A percentile compares a stretch with the other conserved stretches of the same genome.
phyloP scores from a whole-genome alignment of 371 early-diverging fungal species.

The Batrachochytrium dendrobatidis region DNA sequence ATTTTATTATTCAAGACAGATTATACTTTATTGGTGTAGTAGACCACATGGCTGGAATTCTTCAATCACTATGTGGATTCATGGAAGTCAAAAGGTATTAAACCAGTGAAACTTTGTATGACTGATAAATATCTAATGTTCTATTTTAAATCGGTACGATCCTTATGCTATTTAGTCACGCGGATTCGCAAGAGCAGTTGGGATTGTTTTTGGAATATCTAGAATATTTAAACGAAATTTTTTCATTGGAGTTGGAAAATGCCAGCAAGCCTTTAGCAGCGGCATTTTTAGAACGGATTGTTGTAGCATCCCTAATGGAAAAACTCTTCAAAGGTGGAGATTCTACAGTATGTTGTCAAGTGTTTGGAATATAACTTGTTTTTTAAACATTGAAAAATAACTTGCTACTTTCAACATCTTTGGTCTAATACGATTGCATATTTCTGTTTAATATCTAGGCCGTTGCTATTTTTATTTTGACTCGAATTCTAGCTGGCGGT shows the following conservation, averaged over 20 bases:
- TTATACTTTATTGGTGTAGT: background rate
- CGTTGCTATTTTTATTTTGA: background rate
- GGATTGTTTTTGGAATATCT: background rate
- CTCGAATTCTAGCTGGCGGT: background rate
- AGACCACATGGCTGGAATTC: background rate
- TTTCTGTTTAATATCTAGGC: too few relatives aligned
- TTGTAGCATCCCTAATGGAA: background rate
- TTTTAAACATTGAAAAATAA: too few relatives aligned
- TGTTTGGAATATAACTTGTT: too few relatives aligned
- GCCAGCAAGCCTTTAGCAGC: background rate
- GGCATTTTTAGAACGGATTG: background rate
- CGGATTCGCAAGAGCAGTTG: background rate
- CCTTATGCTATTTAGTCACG: too few relatives aligned
- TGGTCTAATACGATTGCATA: too few relatives aligned
- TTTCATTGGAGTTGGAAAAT: background rate
- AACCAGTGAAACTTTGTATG: too few relatives aligned
- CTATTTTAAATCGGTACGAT: too few relatives aligned
- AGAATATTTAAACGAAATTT: background rate
- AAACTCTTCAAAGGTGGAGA: background rate
- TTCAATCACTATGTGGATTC: background rate
- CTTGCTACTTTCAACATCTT: too few relatives aligned
- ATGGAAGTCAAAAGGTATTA: slow-evolving; percentile 2
- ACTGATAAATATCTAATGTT: too few relatives aligned
- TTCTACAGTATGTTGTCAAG: background rate
- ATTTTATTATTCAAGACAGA: background rate